Percentiles rank a stretch among this genome's conserved stretches.
Evolutionary conservation across 176 grass and related monocot species (phyloP).

Genomic region (Zoysia pacifica): DNA sequence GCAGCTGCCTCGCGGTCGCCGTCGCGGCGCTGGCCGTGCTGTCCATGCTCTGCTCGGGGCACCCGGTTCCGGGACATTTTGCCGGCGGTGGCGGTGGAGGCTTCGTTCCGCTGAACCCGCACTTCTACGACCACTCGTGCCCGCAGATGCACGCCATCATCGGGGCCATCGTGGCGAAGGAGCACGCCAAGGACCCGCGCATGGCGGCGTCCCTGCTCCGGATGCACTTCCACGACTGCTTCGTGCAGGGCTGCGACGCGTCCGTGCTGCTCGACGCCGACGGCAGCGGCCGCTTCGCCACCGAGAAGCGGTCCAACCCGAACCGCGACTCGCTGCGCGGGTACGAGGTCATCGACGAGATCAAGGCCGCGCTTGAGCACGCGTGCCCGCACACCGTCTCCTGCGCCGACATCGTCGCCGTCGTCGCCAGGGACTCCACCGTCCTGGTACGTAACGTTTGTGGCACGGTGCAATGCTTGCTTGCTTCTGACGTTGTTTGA

Average conservation of each 20-base stretch:
- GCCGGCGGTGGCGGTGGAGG: slow-evolving; percentile 21
- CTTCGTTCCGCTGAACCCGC: slow-evolving; percentile 50
- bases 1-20: slow-evolving; percentile 33
- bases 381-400: slow-evolving; percentile 65
- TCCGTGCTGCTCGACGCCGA: slow-evolving; percentile 84
- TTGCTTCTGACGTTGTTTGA: not conserved
- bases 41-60: slow-evolving; percentile 13
- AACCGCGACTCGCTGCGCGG: slow-evolving; percentile 77
- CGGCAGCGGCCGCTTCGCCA: slow-evolving; percentile 58
- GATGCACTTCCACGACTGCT: slow-evolving; percentile 97
- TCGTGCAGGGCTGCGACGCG: slow-evolving; percentile 89
- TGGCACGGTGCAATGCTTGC: too few species aligned
- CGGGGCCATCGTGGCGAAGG: slow-evolving; percentile 58
- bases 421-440: slow-evolving; percentile 73
- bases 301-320: slow-evolving; percentile 80
- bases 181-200: slow-evolving; percentile 71
- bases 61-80: slow-evolving; percentile 14
- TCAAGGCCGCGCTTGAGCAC: slow-evolving; percentile 74
- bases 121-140: slow-evolving; percentile 80
- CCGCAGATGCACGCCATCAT: slow-evolving; percentile 67
- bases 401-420: slow-evolving; percentile 70
- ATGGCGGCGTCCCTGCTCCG: slow-evolving; percentile 87
- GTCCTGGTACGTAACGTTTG: slow-evolving; percentile 45
- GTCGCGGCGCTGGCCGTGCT: slow-evolving; percentile 6
- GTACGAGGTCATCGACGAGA: slow-evolving; percentile 87